Evolutionary conservation across 805 yeast genomes (phyloP).

Genomic region (Lipomyces sp.): DNA sequence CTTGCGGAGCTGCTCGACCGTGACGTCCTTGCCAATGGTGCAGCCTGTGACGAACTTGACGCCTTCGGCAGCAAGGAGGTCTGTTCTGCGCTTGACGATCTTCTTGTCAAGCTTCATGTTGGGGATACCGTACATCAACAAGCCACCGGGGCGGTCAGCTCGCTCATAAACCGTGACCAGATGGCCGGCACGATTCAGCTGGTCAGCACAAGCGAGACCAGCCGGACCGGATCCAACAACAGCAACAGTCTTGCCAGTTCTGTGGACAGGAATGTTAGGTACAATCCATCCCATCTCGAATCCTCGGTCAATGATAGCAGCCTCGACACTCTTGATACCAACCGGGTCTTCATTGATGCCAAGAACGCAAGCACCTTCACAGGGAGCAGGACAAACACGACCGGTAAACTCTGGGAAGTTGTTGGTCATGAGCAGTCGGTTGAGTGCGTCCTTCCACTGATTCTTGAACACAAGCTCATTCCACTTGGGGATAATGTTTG

Average conservation of each 20-base stretch:
- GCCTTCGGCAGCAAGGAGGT: slow-evolving; percentile 89
- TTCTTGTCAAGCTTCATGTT: slow-evolving; percentile 96
- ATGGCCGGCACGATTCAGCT: slow-evolving; percentile 95
- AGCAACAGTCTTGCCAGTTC: slow-evolving; percentile 87
- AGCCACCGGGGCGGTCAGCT: slow-evolving; percentile 94
- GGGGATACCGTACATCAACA: slow-evolving; percentile 98
- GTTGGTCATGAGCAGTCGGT: slow-evolving; percentile 90
- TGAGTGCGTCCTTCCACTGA: slow-evolving; percentile 92
- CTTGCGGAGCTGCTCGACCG: slow-evolving; percentile 68
- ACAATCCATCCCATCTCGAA: slow-evolving; percentile 96
- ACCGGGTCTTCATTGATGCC: slow-evolving; percentile 95
- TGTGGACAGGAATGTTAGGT: slow-evolving; percentile 74
- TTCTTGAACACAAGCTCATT: slow-evolving; percentile 94
- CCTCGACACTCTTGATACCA: slow-evolving; percentile 93
- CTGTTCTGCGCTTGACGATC: slow-evolving; percentile 90
- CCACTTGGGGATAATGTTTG: slow-evolving; percentile 97
- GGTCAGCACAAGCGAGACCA: slow-evolving; percentile 96
- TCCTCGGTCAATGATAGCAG: slow-evolving; percentile 94
- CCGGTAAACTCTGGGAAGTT: slow-evolving; percentile 99
- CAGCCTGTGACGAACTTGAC: slow-evolving; percentile 74
- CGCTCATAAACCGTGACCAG: slow-evolving; percentile 89
- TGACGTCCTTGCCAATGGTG: slow-evolving; percentile 74
- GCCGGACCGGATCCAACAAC: slow-evolving; percentile 97
- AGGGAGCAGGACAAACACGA: slow-evolving; percentile 98
- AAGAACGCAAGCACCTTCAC: slow-evolving; percentile 95